Evolutionary conservation across 305 asterid species (phyloP).

Genomic region (Rubia balearica): DNA sequence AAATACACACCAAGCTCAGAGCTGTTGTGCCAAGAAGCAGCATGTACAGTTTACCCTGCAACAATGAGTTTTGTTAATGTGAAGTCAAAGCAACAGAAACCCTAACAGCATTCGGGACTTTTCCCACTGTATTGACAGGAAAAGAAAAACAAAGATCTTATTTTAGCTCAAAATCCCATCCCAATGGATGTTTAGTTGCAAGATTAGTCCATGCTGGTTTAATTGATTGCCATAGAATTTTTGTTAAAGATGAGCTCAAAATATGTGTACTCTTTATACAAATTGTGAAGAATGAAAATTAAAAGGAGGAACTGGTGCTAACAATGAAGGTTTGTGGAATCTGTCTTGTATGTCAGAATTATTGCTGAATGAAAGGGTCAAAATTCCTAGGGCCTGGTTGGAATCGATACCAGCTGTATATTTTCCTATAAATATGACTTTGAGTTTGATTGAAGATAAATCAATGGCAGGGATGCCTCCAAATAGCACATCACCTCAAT

Average conservation of each 20-base stretch:
- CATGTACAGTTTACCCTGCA: conserved; percentile 68
- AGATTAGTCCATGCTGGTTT: not conserved
- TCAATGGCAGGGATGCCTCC: not conserved
- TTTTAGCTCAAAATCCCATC: conserved; percentile 2
- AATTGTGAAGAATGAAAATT: not conserved
- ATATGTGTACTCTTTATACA: not conserved
- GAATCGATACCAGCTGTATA: not conserved
- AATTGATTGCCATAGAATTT: not conserved
- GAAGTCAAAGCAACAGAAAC: not conserved
- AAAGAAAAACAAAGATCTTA: not conserved
- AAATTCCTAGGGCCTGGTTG: no score
- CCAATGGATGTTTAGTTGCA: not conserved
- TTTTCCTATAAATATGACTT: not conserved
- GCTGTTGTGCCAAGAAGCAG: conserved; percentile 85
- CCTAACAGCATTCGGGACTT: not conserved
- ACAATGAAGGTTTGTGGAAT: not conserved
- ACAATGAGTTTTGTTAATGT: conserved; percentile 13
- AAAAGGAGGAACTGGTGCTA: not conserved
- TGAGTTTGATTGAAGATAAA: not conserved
- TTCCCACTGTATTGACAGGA: not conserved
- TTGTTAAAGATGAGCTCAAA: not conserved
- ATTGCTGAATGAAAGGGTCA: no score
- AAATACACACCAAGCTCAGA: conserved; percentile 58
- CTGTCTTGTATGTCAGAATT: not conserved
- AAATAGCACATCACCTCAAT: conserved; percentile 38